These are phyloP conservation scores for Nemania serpens DNA, from an alignment of 2,329 filamentous ascomycete species.

Conservation along the genomic window DNA sequence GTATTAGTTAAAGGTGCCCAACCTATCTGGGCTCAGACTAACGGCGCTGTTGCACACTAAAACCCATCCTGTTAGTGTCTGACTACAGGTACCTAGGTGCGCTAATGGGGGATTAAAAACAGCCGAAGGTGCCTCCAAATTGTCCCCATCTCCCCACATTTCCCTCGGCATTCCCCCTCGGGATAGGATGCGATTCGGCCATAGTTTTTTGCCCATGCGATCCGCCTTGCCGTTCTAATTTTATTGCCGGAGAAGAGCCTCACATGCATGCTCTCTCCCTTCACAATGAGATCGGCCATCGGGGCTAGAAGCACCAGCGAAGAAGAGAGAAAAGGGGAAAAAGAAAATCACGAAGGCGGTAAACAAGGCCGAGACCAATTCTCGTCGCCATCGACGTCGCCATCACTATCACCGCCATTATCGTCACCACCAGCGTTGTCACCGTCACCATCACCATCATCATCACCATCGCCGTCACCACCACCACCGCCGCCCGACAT, in stretches of 20 bases:
- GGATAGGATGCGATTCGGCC: slow-evolving; percentile 16
- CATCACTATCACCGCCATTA: not conserved
- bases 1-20: too few relatives aligned
- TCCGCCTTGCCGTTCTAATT: slow-evolving; percentile 5
- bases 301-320: not conserved
- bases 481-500: slow-evolving; percentile 48
- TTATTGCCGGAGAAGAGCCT: slow-evolving; percentile 2
- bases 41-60: too few relatives aligned
- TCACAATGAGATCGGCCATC: not conserved
- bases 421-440: not conserved
- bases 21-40: too few relatives aligned
- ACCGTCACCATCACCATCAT: not conserved
- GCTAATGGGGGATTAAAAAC: not conserved
- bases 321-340: not conserved
- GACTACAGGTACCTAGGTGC: too few relatives aligned
- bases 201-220: slow-evolving; percentile 22
- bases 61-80: too few relatives aligned
- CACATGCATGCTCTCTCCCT: not conserved
- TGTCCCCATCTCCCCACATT: not conserved
- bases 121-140: slow-evolving; percentile 8
- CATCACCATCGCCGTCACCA: not conserved
- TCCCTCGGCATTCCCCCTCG: slow-evolving; percentile 17
- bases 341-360: not conserved
- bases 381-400: not conserved
- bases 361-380: not conserved